Base-by-base conservation (phyloP, 305 asterid genomes). In the Salvia sclarea region DNA sequence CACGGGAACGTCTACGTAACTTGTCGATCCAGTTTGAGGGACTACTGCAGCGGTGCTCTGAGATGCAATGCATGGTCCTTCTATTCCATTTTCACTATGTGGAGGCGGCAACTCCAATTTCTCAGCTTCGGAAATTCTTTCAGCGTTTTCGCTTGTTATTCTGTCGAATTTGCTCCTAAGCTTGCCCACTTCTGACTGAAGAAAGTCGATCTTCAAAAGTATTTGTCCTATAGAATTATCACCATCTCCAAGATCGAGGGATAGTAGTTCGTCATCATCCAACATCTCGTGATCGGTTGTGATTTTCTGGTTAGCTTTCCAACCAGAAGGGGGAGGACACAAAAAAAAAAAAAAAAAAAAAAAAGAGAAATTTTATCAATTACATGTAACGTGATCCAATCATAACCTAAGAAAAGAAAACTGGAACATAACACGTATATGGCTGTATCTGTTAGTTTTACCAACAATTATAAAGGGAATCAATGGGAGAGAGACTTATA, bases 91-190 rank as follows among this genome's bases (percentile, higher is more conserved):
- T 78, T 79, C 87, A 16, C 68, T 71, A 30, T 71, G 76, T 73
- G 86, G 78, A 62, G 80, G 72, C 71, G 82, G 70, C 68, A 78
- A 47, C 69, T 63, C 78, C 74, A 65, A 64, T 64, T 58, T 57
- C 69, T 76, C 86, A 8, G 25, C 65, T 17, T n/a, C 56, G 66
- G 84, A 66, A 62, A 80, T 54, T 65, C 63, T 75, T 21, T 69
- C 88, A n/a, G 83, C 76, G 79, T 85, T 75, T 73, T 86, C 91
- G 31, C 40, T 56, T 54, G 50, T 78, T 73, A 87, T 83, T 77
- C 63, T 77, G 62, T 66, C 74, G 22, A 72, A 66, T 76, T 84
- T 84, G 79, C 74, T 66, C 83, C 72, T 87, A 82, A 86, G 67
- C 16, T 64, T 57, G 61, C 70, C 60, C 58, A 82, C 82, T 72